These are phyloP conservation scores for Candida jianshihensis DNA, from an alignment of 805 yeast species.

Conservation along the genomic window DNA sequence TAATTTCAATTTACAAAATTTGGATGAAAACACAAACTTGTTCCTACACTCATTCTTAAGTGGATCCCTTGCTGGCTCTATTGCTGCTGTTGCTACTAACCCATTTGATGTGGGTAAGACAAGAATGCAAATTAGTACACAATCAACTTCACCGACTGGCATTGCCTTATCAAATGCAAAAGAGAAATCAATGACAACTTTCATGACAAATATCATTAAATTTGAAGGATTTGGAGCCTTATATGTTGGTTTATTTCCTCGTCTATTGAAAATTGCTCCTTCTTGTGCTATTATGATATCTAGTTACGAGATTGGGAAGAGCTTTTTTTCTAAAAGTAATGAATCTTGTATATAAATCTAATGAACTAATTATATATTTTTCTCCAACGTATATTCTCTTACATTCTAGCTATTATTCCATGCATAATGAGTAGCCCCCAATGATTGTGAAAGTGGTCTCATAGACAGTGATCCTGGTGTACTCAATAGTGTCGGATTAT, in stretches of 20 bases:
- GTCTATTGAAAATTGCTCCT: constrained; percentile 89
- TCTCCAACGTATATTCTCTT: background rate
- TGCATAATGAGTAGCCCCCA: constrained; percentile 12
- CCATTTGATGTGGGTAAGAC: constrained; percentile 98
- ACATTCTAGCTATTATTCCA: constrained; percentile 9
- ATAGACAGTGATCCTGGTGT: constrained; percentile 16
- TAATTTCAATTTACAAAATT: background rate
- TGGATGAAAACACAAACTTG: constrained; percentile 28
- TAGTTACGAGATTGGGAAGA: constrained; percentile 84
- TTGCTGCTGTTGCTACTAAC: constrained; percentile 83
- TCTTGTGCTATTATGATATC: constrained; percentile 98
- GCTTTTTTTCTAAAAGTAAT: constrained; percentile 29
- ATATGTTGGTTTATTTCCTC: constrained; percentile 82
- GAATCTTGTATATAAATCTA: background rate
- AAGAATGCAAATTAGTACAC: constrained; percentile 61
- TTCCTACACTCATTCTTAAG: constrained; percentile 64
- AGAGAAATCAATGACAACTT: constrained; percentile 57
- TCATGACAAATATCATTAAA: constrained; percentile 52
- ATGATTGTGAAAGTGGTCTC: constrained; percentile 11
- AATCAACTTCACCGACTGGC: constrained; percentile 4
- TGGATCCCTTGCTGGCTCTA: constrained; percentile 77
- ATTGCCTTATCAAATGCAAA: constrained; percentile 7
- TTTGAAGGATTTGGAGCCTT: constrained; percentile 78
- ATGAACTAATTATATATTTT: background rate
- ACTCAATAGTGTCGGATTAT: constrained; percentile 16